These are phyloP conservation scores for Mortierella sp. DNA, from an alignment of 371 early-diverging fungal genomes.

Conservation along the genomic window DNA sequence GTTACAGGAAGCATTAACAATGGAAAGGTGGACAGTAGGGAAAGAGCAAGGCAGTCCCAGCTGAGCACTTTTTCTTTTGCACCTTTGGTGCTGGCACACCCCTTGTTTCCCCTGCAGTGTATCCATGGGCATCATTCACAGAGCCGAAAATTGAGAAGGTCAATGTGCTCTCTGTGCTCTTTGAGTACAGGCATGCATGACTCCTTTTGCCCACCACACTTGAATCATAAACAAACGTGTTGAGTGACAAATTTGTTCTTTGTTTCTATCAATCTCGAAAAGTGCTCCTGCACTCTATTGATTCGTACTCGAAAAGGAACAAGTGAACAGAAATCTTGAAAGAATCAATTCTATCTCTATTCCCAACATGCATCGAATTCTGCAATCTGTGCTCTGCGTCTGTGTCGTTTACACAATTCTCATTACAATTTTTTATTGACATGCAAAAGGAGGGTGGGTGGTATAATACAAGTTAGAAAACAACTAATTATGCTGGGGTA, in stretches of 20 bases:
- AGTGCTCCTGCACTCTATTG: too few species aligned
- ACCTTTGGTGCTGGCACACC: not conserved
- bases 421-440: not conserved
- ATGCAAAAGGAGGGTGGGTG: slow-evolving; percentile 1
- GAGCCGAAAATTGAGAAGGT: not conserved
- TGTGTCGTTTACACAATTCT: not conserved
- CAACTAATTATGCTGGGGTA: not conserved
- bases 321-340: too few species aligned
- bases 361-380: too few species aligned
- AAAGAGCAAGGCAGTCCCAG: slow-evolving; percentile 8
- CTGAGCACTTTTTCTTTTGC: not conserved
- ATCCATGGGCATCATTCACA: slow-evolving; percentile 42
- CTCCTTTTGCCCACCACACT: not conserved
- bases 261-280: too few species aligned
- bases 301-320: too few species aligned
- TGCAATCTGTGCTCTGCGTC: too few species aligned
- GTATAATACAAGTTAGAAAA: slow-evolving; percentile 4
- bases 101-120: slow-evolving; percentile 11
- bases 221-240: too few species aligned
- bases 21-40: not conserved
- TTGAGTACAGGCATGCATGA: slow-evolving; percentile 2
- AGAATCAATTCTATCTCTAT: too few species aligned
- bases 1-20: not conserved
- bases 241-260: too few species aligned
- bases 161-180: slow-evolving; percentile 3